A percentile compares a stretch with the other conserved stretches of the same genome.
These are phyloP conservation scores for Cryptococcus sp. DNA, from an alignment of 1,284 basidiomycete genomes.

Conservation along the genomic window DNA sequence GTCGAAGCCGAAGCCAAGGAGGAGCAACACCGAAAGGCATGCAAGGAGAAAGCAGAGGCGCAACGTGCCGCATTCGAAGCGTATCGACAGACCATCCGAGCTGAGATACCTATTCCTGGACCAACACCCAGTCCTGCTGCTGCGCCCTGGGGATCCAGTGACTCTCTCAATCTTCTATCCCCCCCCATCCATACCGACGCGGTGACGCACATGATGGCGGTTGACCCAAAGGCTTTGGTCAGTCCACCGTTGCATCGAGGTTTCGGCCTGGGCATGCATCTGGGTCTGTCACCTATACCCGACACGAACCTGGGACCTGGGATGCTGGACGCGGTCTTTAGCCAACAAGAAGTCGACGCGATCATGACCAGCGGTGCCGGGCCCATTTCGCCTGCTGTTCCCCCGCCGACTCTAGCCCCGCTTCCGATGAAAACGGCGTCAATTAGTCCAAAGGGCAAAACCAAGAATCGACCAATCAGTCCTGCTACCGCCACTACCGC, in stretches of 20 bases:
- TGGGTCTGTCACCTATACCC: slow-evolving; percentile 1
- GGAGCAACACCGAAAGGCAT: slow-evolving; percentile 34
- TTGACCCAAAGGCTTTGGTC: slow-evolving; percentile 27
- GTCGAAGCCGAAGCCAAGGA: slow-evolving; percentile 43
- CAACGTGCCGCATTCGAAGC: slow-evolving; percentile 36
- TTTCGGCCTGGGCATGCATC: slow-evolving; percentile 9
- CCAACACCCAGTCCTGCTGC: slow-evolving; percentile 22
- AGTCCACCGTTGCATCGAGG: slow-evolving; percentile 20
- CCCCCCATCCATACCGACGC: slow-evolving; percentile 16
- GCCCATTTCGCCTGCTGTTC: background rate
- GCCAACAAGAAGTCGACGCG: slow-evolving; percentile 34
- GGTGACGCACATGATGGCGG: slow-evolving; percentile 9
- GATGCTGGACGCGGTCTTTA: slow-evolving; percentile 32
- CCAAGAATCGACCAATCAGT: background rate
- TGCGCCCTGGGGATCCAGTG: slow-evolving; percentile 16
- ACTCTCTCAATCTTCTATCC: slow-evolving; percentile 21
- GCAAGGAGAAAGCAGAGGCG: slow-evolving; percentile 37
- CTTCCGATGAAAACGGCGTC: too few relatives aligned
- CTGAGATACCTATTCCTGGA: slow-evolving; percentile 5
- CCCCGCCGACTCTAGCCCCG: too few relatives aligned
- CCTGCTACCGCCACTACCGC: background rate
- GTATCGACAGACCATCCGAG: slow-evolving; percentile 29
- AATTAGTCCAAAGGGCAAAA: too few relatives aligned
- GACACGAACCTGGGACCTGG: slow-evolving; percentile 7
- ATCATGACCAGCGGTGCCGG: slow-evolving; percentile 8